Conservation (phyloP, 768 basidiomycete species). For the Porphyrellus cyaneotinctus region DNA sequence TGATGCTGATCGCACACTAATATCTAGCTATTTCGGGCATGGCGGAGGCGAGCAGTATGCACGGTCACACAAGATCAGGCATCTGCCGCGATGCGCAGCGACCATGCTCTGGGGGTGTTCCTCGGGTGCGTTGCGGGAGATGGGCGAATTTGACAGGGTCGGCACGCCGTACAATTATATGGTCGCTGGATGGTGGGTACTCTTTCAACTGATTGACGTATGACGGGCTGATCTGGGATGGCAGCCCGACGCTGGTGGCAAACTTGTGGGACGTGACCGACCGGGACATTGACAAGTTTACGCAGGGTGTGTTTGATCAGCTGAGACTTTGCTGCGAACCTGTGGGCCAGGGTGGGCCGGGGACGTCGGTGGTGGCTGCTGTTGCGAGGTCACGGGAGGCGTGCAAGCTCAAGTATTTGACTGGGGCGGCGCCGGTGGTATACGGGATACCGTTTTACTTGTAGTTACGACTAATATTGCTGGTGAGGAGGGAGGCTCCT, state of each 20-base stretch:
- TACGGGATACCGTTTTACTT: constrained; percentile 95
- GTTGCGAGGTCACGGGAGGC: constrained; percentile 73
- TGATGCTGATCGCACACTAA: not conserved
- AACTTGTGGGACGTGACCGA: constrained; percentile 99
- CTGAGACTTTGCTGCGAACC: constrained; percentile 45
- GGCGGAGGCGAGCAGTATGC: constrained; percentile 95
- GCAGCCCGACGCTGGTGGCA: constrained; percentile 85
- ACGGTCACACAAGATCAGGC: constrained; percentile 79
- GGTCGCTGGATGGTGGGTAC: constrained; percentile 90
- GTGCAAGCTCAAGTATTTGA: constrained; percentile 90
- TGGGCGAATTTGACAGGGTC: constrained; percentile 90
- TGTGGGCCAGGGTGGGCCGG: constrained; percentile 10
- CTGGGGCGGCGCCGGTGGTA: constrained; percentile 90
- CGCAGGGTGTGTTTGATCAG: constrained; percentile 76
- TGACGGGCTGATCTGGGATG: not conserved
- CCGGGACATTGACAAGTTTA: constrained; percentile 92
- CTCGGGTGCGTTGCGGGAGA: constrained; percentile 79
- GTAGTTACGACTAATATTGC: constrained; percentile 20
- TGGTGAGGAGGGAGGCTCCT: too few species aligned
- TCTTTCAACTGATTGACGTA: not conserved
- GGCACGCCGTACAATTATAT: constrained; percentile 96
- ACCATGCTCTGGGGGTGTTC: constrained; percentile 99
- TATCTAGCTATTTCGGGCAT: constrained; percentile 88
- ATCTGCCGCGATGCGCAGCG: constrained; percentile 80
- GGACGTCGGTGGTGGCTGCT: constrained; percentile 62